Evolutionary conservation across 257 asterid genomes (phyloP), one percentile per base, ranked within the genome.

Genomic region (Penstemon barbatus): DNA sequence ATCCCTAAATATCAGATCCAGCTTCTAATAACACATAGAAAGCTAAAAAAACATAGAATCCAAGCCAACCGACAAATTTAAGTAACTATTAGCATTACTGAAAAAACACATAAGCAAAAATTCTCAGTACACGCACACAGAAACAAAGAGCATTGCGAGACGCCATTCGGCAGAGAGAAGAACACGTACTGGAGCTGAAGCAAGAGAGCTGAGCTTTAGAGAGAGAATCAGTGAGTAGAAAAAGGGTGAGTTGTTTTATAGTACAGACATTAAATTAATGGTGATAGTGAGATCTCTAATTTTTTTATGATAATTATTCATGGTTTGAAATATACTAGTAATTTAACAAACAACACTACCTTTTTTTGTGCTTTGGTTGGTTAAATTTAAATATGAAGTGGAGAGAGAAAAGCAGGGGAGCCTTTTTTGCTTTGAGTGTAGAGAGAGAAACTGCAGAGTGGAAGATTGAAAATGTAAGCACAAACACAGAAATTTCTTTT

Each of bases 1-100:
- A 72, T 57, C 79, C 52, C 68, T 19, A 45, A 63, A 76, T 71
- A 77, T 84, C 93, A 81, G 93, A 90, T 90, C 95, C 83, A 75
- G 77, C 78, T 59, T 64, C 63, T 58, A 63, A 39, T 42, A 39
- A 70, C 48, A 68, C 60, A 79, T 13, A 54, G 8, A 3, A 37
- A 50, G 65, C 13, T 25, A 69, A 72, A 18, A 42, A 57, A 59
- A 59, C 63, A 63, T 59, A 56, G 53, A 55, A 67, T 41, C 65
- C 63, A 71, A 18, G 60, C 56, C 38, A 65, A 79, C 77, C 79
- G 77, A 68, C 83, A 72, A 63, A 62, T 65, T 63, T 69, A 65
- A 69, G 6, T 15, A 68, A 12, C 10, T 13, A 73, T 8, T 6
- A 43, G 56, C 69, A 64, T 37, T 7, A 18, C 58, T 8, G 38